Evolutionary conservation across 768 basidiomycete genomes (phyloP), one percentile per base, ranked within the genome.

Genomic region (Rossbeevera mucosa): DNA sequence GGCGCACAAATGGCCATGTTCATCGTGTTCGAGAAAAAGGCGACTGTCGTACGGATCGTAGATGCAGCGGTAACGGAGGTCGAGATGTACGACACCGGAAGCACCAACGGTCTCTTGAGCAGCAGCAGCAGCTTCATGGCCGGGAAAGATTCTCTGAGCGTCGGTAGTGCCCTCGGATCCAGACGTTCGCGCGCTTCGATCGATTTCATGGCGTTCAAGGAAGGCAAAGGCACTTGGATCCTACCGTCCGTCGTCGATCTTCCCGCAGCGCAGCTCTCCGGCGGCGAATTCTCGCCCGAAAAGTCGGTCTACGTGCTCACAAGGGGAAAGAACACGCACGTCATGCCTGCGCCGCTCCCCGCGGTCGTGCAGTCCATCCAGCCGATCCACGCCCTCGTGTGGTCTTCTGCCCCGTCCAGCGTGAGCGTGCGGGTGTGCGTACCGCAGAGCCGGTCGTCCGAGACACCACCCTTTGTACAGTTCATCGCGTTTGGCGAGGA

Each of bases 11-110:
- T 88, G 61, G 82, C 81, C 58, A 71, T 93, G n/a, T 91, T 91
- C 62, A 81, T 89, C 51, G 72, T 84, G 21, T 93, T 93, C 64
- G 91, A 93, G 67, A 92, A 92, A 72, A 93, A 88, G 62, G 89
- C 89, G 2, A 80, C 83, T n/a, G 72, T 88, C 69, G 91, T 93
- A 58, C 85, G 91, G 20, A 65, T 92, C 21, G 80, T 82, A 5
- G 90, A 92, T 66, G 81, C 91, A 26, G 83, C 86, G 21, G 91
- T 91, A 7, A 81, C 85, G 29, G 91, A 93, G 65, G 75, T 92
- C 22, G 83, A 87, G 38, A 69, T 91, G 50, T 78, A 75, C 54
- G 78, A 79, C 12, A 47, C 59, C 5, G 57, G 53, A 48, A 50
- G 59, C 36, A 44, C 40, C 41, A 40, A 33, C 48, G 40, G 51